These are phyloP conservation scores for Dryas alaskensis DNA, from an alignment of 306 rosid species.

Conservation along the genomic window DNA sequence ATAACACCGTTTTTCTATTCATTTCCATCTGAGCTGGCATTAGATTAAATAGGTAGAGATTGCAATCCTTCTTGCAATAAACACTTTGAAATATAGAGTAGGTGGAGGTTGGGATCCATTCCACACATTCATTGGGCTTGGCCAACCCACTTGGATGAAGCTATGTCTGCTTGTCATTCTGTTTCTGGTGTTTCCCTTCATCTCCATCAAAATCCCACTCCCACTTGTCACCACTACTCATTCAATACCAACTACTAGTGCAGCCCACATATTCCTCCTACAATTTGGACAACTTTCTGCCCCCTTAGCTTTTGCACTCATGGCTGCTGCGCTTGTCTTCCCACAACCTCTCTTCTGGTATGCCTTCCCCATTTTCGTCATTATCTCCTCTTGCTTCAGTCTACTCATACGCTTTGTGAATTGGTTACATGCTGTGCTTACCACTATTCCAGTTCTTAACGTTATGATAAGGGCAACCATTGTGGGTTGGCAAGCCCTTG, in stretches of 20 bases:
- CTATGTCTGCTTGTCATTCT: background rate
- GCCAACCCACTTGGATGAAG: background rate
- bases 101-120: slow-evolving; percentile 8
- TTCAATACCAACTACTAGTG: background rate
- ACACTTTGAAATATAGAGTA: background rate
- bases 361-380: background rate
- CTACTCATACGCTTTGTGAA: background rate
- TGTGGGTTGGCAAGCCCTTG: background rate
- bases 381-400: background rate
- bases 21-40: too few species aligned
- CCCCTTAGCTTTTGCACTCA: background rate
- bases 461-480: background rate
- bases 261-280: background rate
- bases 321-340: background rate
- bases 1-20: too few species aligned
- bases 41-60: too few species aligned
- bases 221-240: background rate
- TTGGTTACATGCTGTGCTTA: background rate
- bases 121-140: background rate
- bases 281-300: background rate
- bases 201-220: background rate
- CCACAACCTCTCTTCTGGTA: slow-evolving; percentile 3
- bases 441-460: background rate
- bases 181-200: background rate
- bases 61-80: background rate